These are phyloP conservation scores for Entophlyctis helioformis DNA, from an alignment of 192 early-diverging fungal species.

Conservation along the genomic window DNA sequence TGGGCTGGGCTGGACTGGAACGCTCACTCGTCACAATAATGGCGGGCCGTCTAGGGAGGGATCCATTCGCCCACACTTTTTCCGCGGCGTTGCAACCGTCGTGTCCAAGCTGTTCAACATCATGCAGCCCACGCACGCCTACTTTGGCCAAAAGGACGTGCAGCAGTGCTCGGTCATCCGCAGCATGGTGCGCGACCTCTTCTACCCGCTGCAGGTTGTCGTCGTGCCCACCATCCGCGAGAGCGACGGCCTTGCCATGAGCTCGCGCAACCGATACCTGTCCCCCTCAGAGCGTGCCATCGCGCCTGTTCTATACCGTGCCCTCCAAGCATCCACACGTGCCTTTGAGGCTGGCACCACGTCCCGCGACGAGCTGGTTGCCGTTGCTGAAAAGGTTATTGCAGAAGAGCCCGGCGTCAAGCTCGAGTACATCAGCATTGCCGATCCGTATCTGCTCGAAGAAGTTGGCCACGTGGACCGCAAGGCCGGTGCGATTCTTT, in stretches of 20 bases:
- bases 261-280: slow-evolving; percentile 80
- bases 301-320: slow-evolving; percentile 65
- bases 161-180: slow-evolving; percentile 78
- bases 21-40: too few relatives aligned
- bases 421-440: slow-evolving; percentile 80
- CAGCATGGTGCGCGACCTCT: slow-evolving; percentile 73
- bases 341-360: slow-evolving; percentile 26
- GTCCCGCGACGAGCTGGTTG: slow-evolving; percentile 24
- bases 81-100: slow-evolving; percentile 93
- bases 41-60: slow-evolving; percentile 74
- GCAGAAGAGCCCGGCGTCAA: slow-evolving; percentile 35
- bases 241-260: slow-evolving; percentile 77
- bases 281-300: slow-evolving; percentile 49
- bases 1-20: too few relatives aligned
- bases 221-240: slow-evolving; percentile 69
- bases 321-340: slow-evolving; percentile 38
- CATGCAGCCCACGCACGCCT: slow-evolving; percentile 66
- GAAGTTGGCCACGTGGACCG: slow-evolving; percentile 42
- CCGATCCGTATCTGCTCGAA: slow-evolving; percentile 50
- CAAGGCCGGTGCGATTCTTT: slow-evolving; percentile 56
- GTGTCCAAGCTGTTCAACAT: slow-evolving; percentile 90
- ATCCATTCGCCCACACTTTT: slow-evolving; percentile 82
- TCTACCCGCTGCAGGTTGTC: slow-evolving; percentile 61
- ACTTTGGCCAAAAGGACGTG: slow-evolving; percentile 95
- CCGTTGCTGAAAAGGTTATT: slow-evolving; percentile 36